A percentile compares a stretch with the other conserved stretches of the same genome.
Evolutionary conservation across 345 rosid genomes (phyloP).

Genomic region (Camelina sativa): DNA sequence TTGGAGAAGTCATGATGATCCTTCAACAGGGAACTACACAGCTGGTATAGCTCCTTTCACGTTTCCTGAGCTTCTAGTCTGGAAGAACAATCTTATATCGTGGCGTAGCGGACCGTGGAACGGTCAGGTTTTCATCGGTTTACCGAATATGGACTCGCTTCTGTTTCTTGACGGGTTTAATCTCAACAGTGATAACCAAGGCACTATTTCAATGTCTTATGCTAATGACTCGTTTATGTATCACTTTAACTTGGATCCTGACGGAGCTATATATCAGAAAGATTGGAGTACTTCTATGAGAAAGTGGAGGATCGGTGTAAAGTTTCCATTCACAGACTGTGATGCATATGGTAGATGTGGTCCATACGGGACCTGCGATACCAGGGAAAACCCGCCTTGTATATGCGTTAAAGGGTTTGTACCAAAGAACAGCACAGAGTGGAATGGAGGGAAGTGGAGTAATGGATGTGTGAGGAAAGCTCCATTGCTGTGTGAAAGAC

Average conservation of each 20-base stretch:
- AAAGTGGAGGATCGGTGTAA: constrained; percentile 17
- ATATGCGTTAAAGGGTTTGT: constrained; percentile 58
- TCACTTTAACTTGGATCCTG: constrained; percentile 38
- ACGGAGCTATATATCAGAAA: constrained; percentile 41
- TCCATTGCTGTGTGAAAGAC: constrained; percentile 44
- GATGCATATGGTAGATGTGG: constrained; percentile 62
- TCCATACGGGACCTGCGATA: constrained; percentile 47
- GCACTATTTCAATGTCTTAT: constrained; percentile 30
- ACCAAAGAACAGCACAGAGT: constrained; percentile 50
- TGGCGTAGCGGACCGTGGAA: constrained; percentile 76
- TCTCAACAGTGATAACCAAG: constrained; percentile 36
- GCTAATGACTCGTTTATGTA: constrained; percentile 11
- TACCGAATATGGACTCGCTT: constrained; percentile 39
- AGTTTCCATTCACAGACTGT: constrained; percentile 33
- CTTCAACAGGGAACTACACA: constrained; percentile 55
- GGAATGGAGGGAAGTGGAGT: constrained; percentile 51
- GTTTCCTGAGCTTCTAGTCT: constrained; percentile 47
- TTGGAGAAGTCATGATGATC: constrained; percentile 62
- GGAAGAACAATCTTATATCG: constrained; percentile 49
- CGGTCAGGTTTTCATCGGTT: constrained; percentile 51
- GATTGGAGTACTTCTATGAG: constrained; percentile 29
- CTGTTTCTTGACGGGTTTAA: constrained; percentile 43
- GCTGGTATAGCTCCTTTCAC: constrained; percentile 38
- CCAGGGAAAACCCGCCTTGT: constrained; percentile 47
- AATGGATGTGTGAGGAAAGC: constrained; percentile 55